Percentiles rank a stretch among this genome's conserved stretches.
phyloP scores from a whole-genome alignment of 2,329 filamentous ascomycete genomes.

The Bertia moriformis region DNA sequence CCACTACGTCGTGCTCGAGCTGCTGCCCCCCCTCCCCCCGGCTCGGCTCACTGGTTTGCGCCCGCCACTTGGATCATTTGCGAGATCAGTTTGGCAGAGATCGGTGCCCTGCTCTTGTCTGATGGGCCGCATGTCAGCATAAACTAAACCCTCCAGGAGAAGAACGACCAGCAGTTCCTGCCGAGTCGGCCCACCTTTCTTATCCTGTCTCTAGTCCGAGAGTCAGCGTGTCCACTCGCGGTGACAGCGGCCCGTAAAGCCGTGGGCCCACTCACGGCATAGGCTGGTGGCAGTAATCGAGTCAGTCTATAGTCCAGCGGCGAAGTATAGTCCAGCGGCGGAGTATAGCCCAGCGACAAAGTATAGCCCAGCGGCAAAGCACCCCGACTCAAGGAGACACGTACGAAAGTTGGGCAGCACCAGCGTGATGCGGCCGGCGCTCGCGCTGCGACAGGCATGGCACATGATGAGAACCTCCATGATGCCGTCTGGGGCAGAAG shows the following conservation, averaged over 20 bases:
- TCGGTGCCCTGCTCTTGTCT: not conserved
- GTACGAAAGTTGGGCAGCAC: not conserved
- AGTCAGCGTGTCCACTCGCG: too few species aligned
- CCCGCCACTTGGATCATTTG: not conserved
- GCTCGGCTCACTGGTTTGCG: not conserved
- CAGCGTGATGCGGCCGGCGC: not conserved
- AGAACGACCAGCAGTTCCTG: too few species aligned
- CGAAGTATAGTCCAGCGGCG: too few species aligned
- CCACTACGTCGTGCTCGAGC: too few species aligned
- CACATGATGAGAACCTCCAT: not conserved
- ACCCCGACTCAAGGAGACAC: too few species aligned
- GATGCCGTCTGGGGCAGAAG: not conserved
- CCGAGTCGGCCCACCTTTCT: not conserved
- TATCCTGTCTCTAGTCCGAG: not conserved
- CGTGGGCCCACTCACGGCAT: not conserved
- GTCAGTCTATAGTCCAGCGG: too few species aligned
- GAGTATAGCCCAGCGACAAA: too few species aligned
- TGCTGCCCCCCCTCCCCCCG: too few species aligned
- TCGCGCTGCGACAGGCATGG: not conserved
- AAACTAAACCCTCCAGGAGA: too few species aligned
- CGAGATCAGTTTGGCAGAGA: not conserved
- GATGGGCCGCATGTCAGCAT: not conserved
- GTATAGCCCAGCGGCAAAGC: too few species aligned
- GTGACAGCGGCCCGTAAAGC: too few species aligned
- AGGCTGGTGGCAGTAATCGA: not conserved